Evolutionary conservation across 1,284 basidiomycete genomes (phyloP).

Genomic region (Apiotrichum laibachii): DNA sequence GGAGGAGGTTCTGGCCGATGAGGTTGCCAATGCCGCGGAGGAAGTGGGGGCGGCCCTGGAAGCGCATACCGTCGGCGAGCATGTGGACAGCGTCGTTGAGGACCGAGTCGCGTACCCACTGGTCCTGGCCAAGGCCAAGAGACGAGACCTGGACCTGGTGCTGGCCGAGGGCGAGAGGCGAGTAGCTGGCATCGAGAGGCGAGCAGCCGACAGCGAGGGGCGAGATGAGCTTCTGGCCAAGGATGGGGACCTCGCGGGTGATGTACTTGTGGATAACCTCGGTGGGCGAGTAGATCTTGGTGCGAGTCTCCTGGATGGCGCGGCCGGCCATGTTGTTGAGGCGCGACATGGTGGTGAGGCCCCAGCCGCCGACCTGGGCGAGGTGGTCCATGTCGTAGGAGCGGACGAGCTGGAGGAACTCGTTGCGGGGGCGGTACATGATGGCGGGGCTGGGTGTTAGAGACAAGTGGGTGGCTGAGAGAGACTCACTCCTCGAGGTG

Average conservation of each 20-base stretch:
- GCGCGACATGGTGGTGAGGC: slow-evolving; percentile 6
- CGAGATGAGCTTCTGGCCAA: not conserved
- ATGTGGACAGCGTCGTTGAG: not conserved
- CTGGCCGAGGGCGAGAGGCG: not conserved
- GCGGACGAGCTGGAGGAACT: slow-evolving; percentile 4
- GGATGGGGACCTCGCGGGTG: not conserved
- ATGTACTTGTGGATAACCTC: slow-evolving; percentile 7
- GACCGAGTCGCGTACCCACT: not conserved
- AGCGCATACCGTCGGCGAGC: not conserved
- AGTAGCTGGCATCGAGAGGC: not conserved
- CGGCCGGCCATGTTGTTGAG: slow-evolving; percentile 1
- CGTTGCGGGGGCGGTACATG: slow-evolving; percentile 1
- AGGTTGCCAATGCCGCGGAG: slow-evolving; percentile 1
- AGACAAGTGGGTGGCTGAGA: not conserved
- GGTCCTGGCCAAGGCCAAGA: not conserved
- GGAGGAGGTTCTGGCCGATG: not conserved
- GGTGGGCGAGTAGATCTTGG: slow-evolving; percentile 6
- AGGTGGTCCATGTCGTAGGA: not conserved
- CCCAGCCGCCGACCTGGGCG: slow-evolving; percentile 4
- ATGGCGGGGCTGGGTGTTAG: slow-evolving; percentile 2
- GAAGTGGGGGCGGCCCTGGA: not conserved
- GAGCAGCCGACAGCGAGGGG: not conserved
- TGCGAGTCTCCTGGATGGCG: slow-evolving; percentile 2
- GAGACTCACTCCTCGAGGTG: slow-evolving; percentile 4
- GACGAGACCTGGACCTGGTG: not conserved